Conservation (phyloP, 768 basidiomycete species). For the Podaxis pistillaris region DNA sequence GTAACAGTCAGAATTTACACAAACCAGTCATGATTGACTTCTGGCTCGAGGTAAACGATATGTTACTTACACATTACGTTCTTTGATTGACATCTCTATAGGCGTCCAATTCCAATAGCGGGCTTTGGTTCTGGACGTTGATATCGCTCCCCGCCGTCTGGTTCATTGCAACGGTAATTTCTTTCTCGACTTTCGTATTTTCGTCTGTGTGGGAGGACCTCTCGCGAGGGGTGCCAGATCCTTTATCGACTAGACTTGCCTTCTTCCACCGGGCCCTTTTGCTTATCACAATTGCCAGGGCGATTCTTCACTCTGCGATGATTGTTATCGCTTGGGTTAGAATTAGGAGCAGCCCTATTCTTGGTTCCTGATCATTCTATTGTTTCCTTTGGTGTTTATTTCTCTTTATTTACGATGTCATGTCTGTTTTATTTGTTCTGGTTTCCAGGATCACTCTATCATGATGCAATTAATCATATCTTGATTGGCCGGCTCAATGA, state of each 20-base stretch:
- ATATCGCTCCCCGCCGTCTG: not conserved
- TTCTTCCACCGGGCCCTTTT: not conserved
- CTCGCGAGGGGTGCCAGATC: not conserved
- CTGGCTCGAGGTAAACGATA: not conserved
- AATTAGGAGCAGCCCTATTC: not conserved
- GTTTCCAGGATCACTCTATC: not conserved
- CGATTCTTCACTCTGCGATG: not conserved
- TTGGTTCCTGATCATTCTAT: not conserved
- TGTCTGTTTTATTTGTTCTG: not conserved
- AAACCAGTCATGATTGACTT: not conserved
- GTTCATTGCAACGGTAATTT: not conserved
- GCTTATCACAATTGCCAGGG: no score
- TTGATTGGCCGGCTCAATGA: not conserved
- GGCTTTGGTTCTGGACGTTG: not conserved
- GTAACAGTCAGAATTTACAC: not conserved
- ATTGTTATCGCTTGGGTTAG: not conserved
- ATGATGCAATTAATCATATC: not conserved
- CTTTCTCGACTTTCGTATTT: not conserved
- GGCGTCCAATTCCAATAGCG: not conserved
- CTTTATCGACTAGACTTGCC: not conserved
- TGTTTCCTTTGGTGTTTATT: not conserved
- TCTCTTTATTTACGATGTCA: not conserved
- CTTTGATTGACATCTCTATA: not conserved
- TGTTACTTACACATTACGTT: not conserved
- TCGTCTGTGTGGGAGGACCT: not conserved